Base-by-base conservation (phyloP, 2,329 filamentous ascomycete species). In the Polychaeton citri region DNA sequence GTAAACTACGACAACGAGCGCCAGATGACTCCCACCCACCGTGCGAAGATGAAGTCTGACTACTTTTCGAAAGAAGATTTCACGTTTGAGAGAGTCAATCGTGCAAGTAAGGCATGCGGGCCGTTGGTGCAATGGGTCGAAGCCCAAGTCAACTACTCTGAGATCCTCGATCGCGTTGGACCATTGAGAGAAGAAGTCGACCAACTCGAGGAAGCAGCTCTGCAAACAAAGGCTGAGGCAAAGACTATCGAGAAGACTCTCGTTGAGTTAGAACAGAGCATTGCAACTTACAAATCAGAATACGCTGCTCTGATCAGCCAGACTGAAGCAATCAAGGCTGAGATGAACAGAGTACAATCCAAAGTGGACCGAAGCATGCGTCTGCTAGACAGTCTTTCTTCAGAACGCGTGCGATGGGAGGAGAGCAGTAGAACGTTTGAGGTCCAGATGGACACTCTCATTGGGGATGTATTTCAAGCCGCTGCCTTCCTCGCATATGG, bases 391-490 rank as follows among this genome's bases (percentile, higher is more conserved):
- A 95, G 87, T 61, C 68, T 98, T 47, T 92, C 90, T 6, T 95
- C 88, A 4, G 90, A 98, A 64, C 76, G 88, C 59, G 75, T 73
- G 26, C 79, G 90, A 53, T 98, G 90, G 90, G 90, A 98, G 54
- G 84, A 88, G 52, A 87, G 87, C 48, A 98, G 90, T 72, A 93
- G 81, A 63, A 95, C 88, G 0, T 98, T 98, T 57, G 88, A 96
- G 60, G 93, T 87, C 2, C 90, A 98, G 57, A 96, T 98, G 56
- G 82, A 83, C 59, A 98, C 90, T 2, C 76, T 98, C 35, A 84
- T 98, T 24, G 90, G 90, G 42, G 90, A 98, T 54, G 88, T 95
- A 34, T 72, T 98, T 41, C 80, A 95, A 34, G 90, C 90, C n/a
- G 85, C 92, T 4, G 92, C 88, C 6, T 96, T 96, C 71, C 70